Evolutionary conservation across 768 basidiomycete genomes (phyloP).

Genomic region (Suillus placidus): DNA sequence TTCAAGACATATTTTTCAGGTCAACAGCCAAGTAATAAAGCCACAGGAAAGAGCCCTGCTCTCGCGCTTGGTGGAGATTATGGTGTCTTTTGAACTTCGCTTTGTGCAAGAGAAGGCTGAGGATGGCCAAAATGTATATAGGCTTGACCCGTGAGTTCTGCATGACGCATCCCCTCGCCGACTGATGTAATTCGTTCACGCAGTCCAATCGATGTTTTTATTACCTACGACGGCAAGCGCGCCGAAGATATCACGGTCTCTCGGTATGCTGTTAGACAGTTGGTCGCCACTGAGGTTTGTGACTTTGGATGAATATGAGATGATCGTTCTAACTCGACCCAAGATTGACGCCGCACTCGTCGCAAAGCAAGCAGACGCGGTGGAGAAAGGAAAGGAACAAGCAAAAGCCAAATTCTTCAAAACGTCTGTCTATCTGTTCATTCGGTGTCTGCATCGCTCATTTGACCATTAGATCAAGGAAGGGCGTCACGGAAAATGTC

Average conservation of each 20-base stretch:
- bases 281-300: constrained; percentile 84
- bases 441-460: background rate
- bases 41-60: constrained; percentile 77
- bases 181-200: constrained; percentile 10
- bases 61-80: constrained; percentile 80
- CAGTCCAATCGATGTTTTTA: constrained; percentile 94
- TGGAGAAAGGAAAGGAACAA: constrained; percentile 48
- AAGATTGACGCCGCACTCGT: constrained; percentile 77
- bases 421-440: constrained; percentile 23
- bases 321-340: constrained; percentile 3
- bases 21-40: constrained; percentile 91
- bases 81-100: constrained; percentile 82
- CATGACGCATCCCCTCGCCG: background rate
- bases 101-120: constrained; percentile 90
- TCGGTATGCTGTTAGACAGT: constrained; percentile 88
- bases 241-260: constrained; percentile 85
- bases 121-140: constrained; percentile 89
- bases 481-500: constrained; percentile 15
- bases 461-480: constrained; percentile 8
- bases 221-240: constrained; percentile 95
- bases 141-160: constrained; percentile 85
- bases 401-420: constrained; percentile 47
- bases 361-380: constrained; percentile 35
- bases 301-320: background rate
- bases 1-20: constrained; percentile 46